A percentile compares a stretch with the other conserved stretches of the same genome.
Conservation (phyloP, 768 basidiomycete genomes). For the Tricholoma flavovirens region DNA sequence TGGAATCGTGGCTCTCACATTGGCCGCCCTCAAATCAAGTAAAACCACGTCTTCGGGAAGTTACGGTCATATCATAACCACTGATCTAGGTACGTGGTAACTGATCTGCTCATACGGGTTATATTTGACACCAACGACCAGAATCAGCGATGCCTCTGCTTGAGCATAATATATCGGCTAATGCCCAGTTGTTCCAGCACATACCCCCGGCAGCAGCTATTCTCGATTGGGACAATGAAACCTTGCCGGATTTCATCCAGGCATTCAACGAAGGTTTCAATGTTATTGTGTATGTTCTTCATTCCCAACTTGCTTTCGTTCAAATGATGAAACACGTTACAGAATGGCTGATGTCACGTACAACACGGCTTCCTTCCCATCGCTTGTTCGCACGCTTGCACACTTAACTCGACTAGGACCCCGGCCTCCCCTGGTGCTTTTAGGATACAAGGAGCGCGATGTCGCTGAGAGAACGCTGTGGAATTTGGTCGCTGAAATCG, state of each 20-base stretch:
- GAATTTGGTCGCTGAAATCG: constrained; percentile 47
- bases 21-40: constrained; percentile 51
- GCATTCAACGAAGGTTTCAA: constrained; percentile 40
- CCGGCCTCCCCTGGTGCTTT: constrained; percentile 41
- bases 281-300: constrained; percentile 55
- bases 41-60: constrained; percentile 7
- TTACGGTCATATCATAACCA: constrained; percentile 44
- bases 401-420: constrained; percentile 35
- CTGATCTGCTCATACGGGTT: neutral
- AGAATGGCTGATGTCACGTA: constrained; percentile 95
- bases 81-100: constrained; percentile 63
- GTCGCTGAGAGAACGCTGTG: constrained; percentile 69
- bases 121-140: constrained; percentile 21
- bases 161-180: constrained; percentile 57
- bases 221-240: constrained; percentile 75
- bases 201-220: constrained; percentile 29
- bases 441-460: constrained; percentile 89
- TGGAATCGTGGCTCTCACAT: constrained; percentile 68
- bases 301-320: neutral
- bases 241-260: constrained; percentile 41
- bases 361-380: constrained; percentile 80
- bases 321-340: neutral
- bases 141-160: constrained; percentile 80
- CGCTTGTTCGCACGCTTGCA: constrained; percentile 64
- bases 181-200: constrained; percentile 29